Evolutionary conservation across 116 monocot species (phyloP), one percentile per base, ranked within the genome.

Genomic region (Trichopus zeylanicus): DNA sequence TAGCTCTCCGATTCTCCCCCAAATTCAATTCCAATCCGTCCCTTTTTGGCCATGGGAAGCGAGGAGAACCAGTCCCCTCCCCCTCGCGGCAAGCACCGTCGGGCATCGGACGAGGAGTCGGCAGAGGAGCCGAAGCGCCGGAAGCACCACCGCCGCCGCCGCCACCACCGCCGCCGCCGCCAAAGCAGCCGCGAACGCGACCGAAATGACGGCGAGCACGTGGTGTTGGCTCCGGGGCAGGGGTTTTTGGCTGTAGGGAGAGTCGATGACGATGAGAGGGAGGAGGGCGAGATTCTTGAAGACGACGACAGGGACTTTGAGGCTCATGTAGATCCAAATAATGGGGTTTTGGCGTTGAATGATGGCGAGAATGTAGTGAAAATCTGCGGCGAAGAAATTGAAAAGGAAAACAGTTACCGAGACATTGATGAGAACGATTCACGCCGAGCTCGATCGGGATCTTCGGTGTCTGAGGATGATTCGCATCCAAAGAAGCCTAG

Each of bases 131-230:
- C 71, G 26, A 81, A 81, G 61, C 67, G 77, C 35, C 70, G 67
- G 21, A 78, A 79, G 64, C 81, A 76, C 62, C 81, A 70, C 55
- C 72, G 59, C 63, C 76, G 54, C 31, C 79, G 68, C 69, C 86
- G 56, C 52, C 70, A 49, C 49, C 85, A 59, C 53, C 81, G 58
- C 62, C 68, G 27, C 29, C 64, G 61, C 21, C 85, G 51, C 21
- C 85, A 51, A 11, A 22, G 21, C 25, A 42, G 32, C 29, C 42
- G 59, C 13, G 54, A 34, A 21, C 29, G 60, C 22, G 58, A 28
- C 20, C 38, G 16, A 19, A 51, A 60, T 10, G 67, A 61, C 34
- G 64, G 62, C 6, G 23, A 24, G 49, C 9, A 0, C 23, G 21
- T 49, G n/a, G n/a, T n/a, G n/a, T n/a, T n/a, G n/a, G n/a, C n/a